These are phyloP conservation scores for Sindora glabra DNA, from an alignment of 306 rosid species.

Conservation along the genomic window DNA sequence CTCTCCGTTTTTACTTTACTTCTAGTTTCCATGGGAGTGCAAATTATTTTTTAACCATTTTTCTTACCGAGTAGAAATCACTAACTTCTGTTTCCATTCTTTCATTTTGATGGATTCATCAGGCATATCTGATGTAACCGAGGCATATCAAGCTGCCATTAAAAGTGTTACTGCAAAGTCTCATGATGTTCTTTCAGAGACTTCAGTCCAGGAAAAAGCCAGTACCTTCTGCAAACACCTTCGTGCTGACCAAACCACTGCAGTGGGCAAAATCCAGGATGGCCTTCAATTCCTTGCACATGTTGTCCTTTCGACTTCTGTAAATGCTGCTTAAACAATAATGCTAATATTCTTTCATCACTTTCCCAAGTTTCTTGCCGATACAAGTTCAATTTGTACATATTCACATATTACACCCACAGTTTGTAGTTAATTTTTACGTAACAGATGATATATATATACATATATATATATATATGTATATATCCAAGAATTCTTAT, in stretches of 20 bases:
- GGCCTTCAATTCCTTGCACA: conserved; percentile 71
- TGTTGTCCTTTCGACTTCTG: conserved; percentile 71
- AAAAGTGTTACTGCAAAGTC: conserved; percentile 56
- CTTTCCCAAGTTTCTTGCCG: neutral
- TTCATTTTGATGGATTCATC: conserved; percentile 13
- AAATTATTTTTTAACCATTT: neutral
- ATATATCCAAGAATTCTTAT: no score
- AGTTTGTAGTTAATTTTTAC: no score
- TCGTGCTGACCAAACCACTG: conserved; percentile 58
- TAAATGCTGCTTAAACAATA: conserved; percentile 51
- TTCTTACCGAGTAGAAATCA: neutral
- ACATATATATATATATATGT: no score
- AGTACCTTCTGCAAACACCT: conserved; percentile 56
- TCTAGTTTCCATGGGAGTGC: no score
- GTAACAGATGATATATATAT: no score
- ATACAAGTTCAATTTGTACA: conserved; percentile 12
- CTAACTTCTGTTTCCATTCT: neutral
- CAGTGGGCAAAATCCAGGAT: conserved; percentile 73
- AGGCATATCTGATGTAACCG: conserved; percentile 90
- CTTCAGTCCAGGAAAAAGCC: conserved; percentile 63
- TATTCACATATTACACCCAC: no score
- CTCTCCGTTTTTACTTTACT: no score
- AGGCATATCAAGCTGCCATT: conserved; percentile 77
- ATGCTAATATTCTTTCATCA: neutral
- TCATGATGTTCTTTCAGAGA: conserved; percentile 38